Conservation (phyloP, 805 yeast genomes). For the Isabelozyma pseudorhagii region DNA sequence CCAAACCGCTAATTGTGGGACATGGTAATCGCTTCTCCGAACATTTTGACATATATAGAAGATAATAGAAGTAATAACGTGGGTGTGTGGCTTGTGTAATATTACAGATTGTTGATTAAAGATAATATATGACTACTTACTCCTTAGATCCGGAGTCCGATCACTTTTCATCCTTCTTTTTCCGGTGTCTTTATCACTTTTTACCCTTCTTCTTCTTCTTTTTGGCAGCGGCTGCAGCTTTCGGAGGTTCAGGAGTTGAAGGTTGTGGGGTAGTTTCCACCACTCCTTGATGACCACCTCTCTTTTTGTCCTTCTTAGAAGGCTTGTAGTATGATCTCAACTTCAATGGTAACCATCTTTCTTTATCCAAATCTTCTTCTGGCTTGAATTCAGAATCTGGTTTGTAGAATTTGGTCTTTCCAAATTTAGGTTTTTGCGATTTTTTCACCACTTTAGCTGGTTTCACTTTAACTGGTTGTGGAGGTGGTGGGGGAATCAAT, state of each 20-base stretch:
- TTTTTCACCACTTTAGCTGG: conserved; percentile 19
- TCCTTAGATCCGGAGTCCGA: too few species aligned
- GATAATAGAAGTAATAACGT: too few species aligned
- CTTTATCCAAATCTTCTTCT: conserved; percentile 40
- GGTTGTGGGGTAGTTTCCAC: conserved; percentile 10
- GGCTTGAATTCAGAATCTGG: conserved; percentile 16
- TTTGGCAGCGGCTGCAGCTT: neutral
- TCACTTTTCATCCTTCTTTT: too few species aligned
- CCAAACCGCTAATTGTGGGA: neutral
- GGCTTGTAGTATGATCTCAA: conserved; percentile 84
- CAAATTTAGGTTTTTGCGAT: conserved; percentile 22
- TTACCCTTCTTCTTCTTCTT: conserved; percentile 8
- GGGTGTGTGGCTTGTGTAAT: too few species aligned
- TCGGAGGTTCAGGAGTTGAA: conserved; percentile 4
- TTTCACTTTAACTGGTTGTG: neutral
- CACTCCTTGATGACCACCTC: conserved; percentile 25
- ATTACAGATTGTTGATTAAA: too few species aligned
- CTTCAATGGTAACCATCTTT: conserved; percentile 89
- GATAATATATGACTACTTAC: too few species aligned
- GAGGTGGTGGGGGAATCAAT: conserved; percentile 14
- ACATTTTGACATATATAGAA: too few species aligned
- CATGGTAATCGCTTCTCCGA: neutral
- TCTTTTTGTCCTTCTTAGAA: conserved; percentile 55
- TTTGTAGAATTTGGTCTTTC: conserved; percentile 23
- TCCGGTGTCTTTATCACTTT: neutral